Base-by-base conservation (phyloP, 2,329 filamentous ascomycete genomes). In the Colletotrichum falcatum region DNA sequence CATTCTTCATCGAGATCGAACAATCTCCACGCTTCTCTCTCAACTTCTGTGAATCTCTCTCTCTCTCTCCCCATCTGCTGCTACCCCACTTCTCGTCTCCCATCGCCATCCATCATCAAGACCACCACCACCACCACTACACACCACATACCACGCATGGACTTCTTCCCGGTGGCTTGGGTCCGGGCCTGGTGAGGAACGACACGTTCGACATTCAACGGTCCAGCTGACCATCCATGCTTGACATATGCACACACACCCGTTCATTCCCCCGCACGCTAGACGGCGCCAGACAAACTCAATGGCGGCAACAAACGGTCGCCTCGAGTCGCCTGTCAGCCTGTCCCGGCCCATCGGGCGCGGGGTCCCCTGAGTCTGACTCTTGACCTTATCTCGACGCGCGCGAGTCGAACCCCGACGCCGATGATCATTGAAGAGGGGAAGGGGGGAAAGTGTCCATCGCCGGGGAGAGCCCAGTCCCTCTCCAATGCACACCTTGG, bases 111-210 rank as follows among this genome's bases (percentile, higher is more conserved):
- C 18, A 33, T n/a, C 26, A 35, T 20, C 16, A 14, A 23, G 28
- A 1, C 8, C 12, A 30, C 58, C 30, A n/a, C n/a, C 30, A 20
- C n/a, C 33, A 9, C 14, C 58, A 33, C 58, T 20, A 44, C 58
- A 37, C 42, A 46, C 26, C 42, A 30, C 9, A n/a, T 33, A 49
- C n/a, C 59, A 51, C 51, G 59, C 59, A 51, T 61, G 59, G 59
- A 61, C 59, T 61, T 61, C 59, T 39, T 49, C 59, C 59, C 59
- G 59, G 35, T 51, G 59, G 59, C 59, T 39, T 61, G 59, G 30
- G 23, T n/a, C 55, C 35, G 16, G n/a, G 2, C 59, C 49, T 8
- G 30, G 39, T 20, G 42, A 35, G 42, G 18, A 61, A 4, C 35
- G 23, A 39, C 37, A 28, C 18, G 30, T 18, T 39, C n/a, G 23